Evolutionary conservation across 2,329 filamentous ascomycete species (phyloP).

Genomic region (Lojkania enalia): DNA sequence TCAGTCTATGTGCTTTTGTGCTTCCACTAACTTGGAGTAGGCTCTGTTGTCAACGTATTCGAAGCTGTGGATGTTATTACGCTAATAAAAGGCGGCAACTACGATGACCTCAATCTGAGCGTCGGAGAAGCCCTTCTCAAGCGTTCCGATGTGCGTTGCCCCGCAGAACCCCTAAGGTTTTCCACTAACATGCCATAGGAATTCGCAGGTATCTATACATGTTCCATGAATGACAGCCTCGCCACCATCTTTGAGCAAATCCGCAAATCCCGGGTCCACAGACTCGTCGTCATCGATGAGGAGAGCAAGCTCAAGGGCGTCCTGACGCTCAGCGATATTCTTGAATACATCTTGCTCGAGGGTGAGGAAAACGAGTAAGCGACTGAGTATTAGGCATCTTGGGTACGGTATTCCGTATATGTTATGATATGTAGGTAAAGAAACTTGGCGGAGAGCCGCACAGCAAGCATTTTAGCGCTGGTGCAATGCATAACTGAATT

Average conservation of each 20-base stretch:
- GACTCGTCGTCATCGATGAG: constrained; percentile 91
- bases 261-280: constrained; percentile 89
- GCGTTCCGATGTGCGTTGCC: constrained; percentile 67
- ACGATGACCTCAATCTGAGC: constrained; percentile 83
- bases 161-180: neutral
- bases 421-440: too few species aligned
- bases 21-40: constrained; percentile 46
- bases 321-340: constrained; percentile 91
- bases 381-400: too few species aligned
- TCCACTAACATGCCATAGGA: constrained; percentile 58
- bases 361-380: constrained; percentile 61
- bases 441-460: too few species aligned
- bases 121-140: constrained; percentile 89
- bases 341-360: constrained; percentile 88
- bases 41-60: constrained; percentile 87
- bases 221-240: constrained; percentile 84
- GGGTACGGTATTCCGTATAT: too few species aligned
- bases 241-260: constrained; percentile 98
- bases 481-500: too few species aligned
- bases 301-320: constrained; percentile 83
- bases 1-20: too few species aligned
- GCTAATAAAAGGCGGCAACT: constrained; percentile 88
- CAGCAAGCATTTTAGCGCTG: too few species aligned
- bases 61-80: constrained; percentile 97
- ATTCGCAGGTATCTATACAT: constrained; percentile 96